Evolutionary conservation across 176 grass and related monocot genomes (phyloP).

Genomic region (Oryza officinalis): DNA sequence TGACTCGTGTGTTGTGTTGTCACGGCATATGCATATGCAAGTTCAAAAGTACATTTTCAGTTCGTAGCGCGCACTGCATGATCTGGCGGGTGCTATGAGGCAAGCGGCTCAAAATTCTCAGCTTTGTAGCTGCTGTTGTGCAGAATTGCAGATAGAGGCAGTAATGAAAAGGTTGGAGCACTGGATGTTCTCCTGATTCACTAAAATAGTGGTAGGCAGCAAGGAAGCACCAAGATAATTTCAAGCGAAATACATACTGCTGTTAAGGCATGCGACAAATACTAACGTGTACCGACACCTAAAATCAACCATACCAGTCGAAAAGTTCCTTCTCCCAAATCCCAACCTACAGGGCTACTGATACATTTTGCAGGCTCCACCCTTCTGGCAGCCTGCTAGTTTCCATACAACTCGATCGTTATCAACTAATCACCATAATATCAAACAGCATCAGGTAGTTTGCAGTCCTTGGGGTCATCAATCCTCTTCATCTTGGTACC

Average conservation of each 20-base stretch:
- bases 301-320: background rate
- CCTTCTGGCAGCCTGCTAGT: background rate
- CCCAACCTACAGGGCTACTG: background rate
- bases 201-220: no score
- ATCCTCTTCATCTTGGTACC: constrained; percentile 3
- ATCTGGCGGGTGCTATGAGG: no score
- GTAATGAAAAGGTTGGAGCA: background rate
- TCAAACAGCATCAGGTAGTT: background rate
- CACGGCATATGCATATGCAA: background rate
- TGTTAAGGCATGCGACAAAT: background rate
- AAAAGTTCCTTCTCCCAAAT: background rate
- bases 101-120: no score
- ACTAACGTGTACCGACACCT: background rate
- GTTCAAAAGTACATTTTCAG: background rate
- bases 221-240: background rate
- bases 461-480: background rate
- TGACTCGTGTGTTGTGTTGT: background rate
- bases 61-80: no score
- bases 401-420: background rate
- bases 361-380: constrained; percentile 23
- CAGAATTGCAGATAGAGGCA: background rate
- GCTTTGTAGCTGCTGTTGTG: no score
- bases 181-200: background rate
- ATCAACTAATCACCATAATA: background rate
- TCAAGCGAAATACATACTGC: background rate